Base-by-base conservation (phyloP, 352 stramenopile genomes). In the Phytophthora quininea region DNA sequence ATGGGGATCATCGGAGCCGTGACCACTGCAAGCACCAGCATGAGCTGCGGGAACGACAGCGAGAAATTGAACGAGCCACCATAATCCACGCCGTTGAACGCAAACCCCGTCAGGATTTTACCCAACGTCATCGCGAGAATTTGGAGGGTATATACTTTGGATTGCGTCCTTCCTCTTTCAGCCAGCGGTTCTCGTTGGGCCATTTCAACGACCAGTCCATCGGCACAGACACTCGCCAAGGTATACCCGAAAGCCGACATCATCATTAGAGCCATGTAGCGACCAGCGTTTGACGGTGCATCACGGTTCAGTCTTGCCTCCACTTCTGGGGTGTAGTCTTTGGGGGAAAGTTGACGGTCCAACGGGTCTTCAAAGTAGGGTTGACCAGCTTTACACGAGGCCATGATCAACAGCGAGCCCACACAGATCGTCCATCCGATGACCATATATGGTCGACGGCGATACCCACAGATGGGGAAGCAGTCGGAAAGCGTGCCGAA, bases 171-270 rank as follows among this genome's bases (percentile, higher is more conserved):
- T 0, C 75, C 75, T 29, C 75, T 65, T 4, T 70, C 45, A 1
- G 53, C 47, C 15, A 75, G 4, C 10, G 71, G 71, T 47, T 87
- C 73, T 52, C 76, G 73, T 53, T 81, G 54, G 37, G 71, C 66
- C 42, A 80, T 49, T 55, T 84, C 67, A 6, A 84, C 77, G 11
- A 78, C 31, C 1, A 79, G 10, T 0, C 67, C 79, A 65, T 94
- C 84, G 11, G 79, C 74, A 24, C 73, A 69, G 0, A 93, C 82
- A 57, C 92, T 84, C 8, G 84, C 71, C 58, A 92, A 76, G 19
- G 92, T 61, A 53, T 92, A 93, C 14, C 85, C 85, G 32, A 88
- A 50, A 19, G 81, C 74, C 0, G 82, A 79, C 15, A 91, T 45
- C 49, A 91, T 86, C 71, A 95, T 88, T 14, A 86, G 49, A 3